Percentiles rank a stretch among this genome's conserved stretches.
Conservation (phyloP, 148 eudicot genomes). For the Fagopyrum tataricum region DNA sequence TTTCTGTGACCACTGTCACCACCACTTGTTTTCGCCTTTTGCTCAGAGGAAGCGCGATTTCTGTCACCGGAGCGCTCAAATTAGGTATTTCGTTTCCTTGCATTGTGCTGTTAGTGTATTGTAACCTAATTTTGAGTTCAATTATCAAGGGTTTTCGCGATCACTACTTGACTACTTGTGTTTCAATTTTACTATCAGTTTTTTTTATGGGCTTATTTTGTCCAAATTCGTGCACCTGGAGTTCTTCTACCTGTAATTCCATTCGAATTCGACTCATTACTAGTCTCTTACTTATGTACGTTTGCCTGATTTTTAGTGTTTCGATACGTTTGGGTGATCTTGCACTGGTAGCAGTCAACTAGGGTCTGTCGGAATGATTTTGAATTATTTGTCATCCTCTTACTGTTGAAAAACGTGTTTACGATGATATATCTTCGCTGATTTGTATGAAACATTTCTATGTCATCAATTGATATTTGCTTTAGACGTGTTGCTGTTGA, state of each 20-base stretch:
- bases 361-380: slow-evolving; percentile 4
- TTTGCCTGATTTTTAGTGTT: not conserved
- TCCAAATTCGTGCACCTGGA: slow-evolving; percentile 1
- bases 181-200: not conserved
- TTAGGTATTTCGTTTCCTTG: not conserved
- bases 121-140: not conserved
- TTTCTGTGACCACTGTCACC: not conserved
- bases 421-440: not conserved
- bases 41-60: slow-evolving; percentile 7
- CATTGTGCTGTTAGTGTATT: not conserved
- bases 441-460: not conserved
- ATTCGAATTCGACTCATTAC: not conserved
- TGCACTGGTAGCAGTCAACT: slow-evolving; percentile 8
- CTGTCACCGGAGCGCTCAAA: not conserved
- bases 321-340: not conserved
- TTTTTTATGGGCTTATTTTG: not conserved
- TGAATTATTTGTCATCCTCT: not conserved
- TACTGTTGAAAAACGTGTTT: not conserved
- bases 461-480: not conserved
- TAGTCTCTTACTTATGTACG: not conserved
- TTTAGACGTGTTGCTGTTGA: not conserved
- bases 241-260: not conserved
- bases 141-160: slow-evolving; percentile 1
- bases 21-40: slow-evolving; percentile 1
- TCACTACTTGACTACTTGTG: slow-evolving; percentile 2